Evolutionary conservation across 2,329 filamentous ascomycete genomes (phyloP).

Genomic region (Phialocephala subalpina): DNA sequence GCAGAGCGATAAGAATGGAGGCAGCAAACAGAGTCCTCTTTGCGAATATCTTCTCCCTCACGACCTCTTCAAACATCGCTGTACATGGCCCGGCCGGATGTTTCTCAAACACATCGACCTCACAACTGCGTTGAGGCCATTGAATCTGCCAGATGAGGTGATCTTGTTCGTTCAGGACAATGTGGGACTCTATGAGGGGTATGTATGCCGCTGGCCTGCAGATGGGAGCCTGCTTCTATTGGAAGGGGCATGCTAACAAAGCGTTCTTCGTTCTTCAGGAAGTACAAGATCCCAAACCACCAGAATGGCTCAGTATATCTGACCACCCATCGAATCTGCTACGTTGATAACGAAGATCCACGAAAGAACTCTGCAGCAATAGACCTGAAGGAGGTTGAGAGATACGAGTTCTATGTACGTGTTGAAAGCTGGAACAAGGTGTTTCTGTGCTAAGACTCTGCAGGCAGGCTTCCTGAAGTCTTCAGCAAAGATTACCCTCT

Average conservation of each 20-base stretch:
- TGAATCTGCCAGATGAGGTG: constrained; percentile 91
- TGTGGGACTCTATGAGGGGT: constrained; percentile 98
- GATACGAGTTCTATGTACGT: constrained; percentile 85
- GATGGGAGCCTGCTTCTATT: constrained; percentile 19
- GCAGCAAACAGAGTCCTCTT: constrained; percentile 3
- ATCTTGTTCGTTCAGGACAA: constrained; percentile 97
- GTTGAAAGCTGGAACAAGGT: not conserved
- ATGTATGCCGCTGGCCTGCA: constrained; percentile 61
- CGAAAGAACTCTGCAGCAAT: constrained; percentile 85
- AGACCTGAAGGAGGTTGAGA: constrained; percentile 89
- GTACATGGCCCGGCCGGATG: constrained; percentile 75
- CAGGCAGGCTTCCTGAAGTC: constrained; percentile 94
- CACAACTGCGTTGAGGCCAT: constrained; percentile 93
- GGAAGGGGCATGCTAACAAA: constrained; percentile 17
- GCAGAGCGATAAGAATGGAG: constrained; percentile 21
- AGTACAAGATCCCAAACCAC: constrained; percentile 92
- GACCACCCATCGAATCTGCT: constrained; percentile 94
- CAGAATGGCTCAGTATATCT: constrained; percentile 97
- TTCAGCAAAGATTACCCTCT: constrained; percentile 89
- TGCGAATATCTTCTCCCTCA: constrained; percentile 12
- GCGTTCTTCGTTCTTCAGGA: constrained; percentile 59
- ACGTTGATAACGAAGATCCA: constrained; percentile 88
- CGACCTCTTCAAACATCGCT: constrained; percentile 5
- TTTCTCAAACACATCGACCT: constrained; percentile 96
- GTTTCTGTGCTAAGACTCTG: constrained; percentile 33